These are phyloP conservation scores for Sporothrix curviconia DNA, from an alignment of 2,329 filamentous ascomycete species.

Conservation along the genomic window DNA sequence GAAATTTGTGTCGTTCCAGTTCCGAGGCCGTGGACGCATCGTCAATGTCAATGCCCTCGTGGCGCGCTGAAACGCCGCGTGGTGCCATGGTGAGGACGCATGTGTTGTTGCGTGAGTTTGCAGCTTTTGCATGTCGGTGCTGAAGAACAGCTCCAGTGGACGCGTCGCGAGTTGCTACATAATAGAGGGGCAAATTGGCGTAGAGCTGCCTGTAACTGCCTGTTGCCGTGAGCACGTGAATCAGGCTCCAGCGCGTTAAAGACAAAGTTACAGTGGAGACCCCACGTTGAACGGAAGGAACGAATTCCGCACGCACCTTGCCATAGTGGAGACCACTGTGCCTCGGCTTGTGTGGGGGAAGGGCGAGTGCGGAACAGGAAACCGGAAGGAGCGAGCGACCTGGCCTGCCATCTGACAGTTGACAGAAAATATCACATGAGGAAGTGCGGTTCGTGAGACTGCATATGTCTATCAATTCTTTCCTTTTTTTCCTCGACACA, in stretches of 20 bases:
- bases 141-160: not conserved
- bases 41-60: slow-evolving; percentile 10
- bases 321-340: not conserved
- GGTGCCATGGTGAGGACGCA: slow-evolving; percentile 11
- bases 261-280: too few species aligned
- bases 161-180: slow-evolving; percentile 1
- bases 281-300: slow-evolving; percentile 4
- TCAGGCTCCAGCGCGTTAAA: not conserved
- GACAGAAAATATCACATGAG: too few species aligned
- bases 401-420: not conserved
- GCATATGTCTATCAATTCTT: too few species aligned
- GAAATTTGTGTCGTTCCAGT: not conserved
- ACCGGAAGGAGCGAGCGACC: too few species aligned
- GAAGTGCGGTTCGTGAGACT: too few species aligned
- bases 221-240: slow-evolving; percentile 13
- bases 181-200: not conserved
- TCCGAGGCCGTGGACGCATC: slow-evolving; percentile 13
- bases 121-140: not conserved
- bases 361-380: not conserved
- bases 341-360: slow-evolving; percentile 8
- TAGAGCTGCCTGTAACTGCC: not conserved
- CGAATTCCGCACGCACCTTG: slow-evolving; percentile 8
- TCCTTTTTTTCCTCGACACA: too few species aligned
- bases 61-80: not conserved
- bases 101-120: not conserved